phyloP scores from a whole-genome alignment of 2,329 filamentous ascomycete genomes.

The Dactylonectria estremocensis region DNA sequence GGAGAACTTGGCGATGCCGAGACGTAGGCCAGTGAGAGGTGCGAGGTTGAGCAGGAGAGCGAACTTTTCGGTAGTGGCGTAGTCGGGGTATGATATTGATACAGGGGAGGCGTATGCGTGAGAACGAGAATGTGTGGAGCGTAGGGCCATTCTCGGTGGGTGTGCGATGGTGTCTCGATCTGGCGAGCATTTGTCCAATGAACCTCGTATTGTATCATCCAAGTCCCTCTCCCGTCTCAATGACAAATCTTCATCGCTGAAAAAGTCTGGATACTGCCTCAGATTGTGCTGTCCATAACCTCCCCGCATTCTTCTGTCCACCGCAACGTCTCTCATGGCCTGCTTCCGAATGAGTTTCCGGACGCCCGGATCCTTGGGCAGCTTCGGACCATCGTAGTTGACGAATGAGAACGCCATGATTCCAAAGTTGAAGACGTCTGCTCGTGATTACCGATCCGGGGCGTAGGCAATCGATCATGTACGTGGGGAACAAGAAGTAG shows the following conservation, averaged over 20 bases:
- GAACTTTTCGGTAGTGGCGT: constrained; percentile 3
- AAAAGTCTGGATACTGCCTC: constrained; percentile 21
- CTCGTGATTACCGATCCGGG: neutral
- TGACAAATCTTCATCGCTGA: neutral
- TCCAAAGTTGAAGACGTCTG: neutral
- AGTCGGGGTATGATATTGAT: constrained; percentile 17
- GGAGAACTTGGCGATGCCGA: constrained; percentile 20
- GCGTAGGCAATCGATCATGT: neutral
- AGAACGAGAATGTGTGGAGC: neutral
- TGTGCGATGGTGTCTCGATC: neutral
- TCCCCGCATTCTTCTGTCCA: constrained; percentile 17
- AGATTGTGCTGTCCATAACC: constrained; percentile 28
- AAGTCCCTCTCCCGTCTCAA: neutral
- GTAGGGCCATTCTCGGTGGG: neutral
- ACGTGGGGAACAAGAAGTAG: too few relatives aligned
- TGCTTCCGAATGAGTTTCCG: constrained; percentile 30
- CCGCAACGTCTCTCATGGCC: constrained; percentile 26
- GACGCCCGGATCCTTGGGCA: constrained; percentile 20
- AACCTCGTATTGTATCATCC: neutral
- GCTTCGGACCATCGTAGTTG: constrained; percentile 25
- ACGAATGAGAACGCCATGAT: constrained; percentile 30
- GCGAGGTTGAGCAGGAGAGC: constrained; percentile 19
- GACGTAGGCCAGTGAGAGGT: constrained; percentile 25
- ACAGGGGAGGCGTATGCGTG: neutral
- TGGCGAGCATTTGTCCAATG: neutral